Evolutionary conservation across 2,329 filamentous ascomycete genomes (phyloP).

Genomic region (Ophiostoma piceae): DNA sequence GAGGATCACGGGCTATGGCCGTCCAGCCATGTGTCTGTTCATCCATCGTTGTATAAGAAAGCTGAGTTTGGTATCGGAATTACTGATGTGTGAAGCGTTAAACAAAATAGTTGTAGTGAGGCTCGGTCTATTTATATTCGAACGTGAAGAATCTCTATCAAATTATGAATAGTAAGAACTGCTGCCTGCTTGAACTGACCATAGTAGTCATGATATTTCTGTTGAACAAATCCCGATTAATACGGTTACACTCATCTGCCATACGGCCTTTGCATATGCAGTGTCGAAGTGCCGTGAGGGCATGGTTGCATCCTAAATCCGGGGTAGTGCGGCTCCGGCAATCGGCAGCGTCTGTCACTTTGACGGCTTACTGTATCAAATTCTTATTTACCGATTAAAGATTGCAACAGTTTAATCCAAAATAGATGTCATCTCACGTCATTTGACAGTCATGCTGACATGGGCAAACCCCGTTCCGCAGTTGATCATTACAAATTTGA

Average conservation of each 20-base stretch:
- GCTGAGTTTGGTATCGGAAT: no score
- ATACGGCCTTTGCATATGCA: neutral
- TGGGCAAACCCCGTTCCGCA: neutral
- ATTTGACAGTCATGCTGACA: neutral
- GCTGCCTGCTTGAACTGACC: neutral
- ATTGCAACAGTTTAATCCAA: neutral
- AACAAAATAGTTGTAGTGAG: no score
- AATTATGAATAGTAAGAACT: neutral
- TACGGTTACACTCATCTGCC: neutral
- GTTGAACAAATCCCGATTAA: neutral
- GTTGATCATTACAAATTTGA: neutral
- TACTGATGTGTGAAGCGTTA: no score
- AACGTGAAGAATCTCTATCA: neutral
- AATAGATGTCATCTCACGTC: neutral
- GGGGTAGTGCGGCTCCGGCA: neutral
- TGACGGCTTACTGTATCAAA: neutral
- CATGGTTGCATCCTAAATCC: neutral
- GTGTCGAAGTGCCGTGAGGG: neutral
- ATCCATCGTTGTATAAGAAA: no score
- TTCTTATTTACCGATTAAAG: neutral
- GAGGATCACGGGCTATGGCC: neutral
- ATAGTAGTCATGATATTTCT: neutral
- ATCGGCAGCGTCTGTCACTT: neutral
- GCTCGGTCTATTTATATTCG: no score
- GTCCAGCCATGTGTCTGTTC: neutral